Conservation (phyloP, 768 basidiomycete species). For the Ramaria sp. region DNA sequence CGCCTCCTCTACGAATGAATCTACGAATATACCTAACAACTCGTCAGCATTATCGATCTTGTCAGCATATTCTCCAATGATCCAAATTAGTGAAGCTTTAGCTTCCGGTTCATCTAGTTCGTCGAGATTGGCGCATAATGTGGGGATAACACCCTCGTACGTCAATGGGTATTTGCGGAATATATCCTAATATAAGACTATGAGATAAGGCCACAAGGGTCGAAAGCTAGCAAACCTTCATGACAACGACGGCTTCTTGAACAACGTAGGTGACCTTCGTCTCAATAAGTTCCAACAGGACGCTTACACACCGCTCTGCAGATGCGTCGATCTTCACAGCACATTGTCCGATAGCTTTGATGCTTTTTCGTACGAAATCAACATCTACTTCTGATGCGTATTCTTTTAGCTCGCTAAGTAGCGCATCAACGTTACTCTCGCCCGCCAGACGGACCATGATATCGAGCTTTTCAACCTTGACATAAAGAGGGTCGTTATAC, state of each 20-base stretch:
- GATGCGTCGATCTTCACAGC: slow-evolving; percentile 92
- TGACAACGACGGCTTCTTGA: slow-evolving; percentile 95
- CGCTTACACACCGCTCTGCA: slow-evolving; percentile 91
- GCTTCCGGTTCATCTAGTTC: slow-evolving; percentile 98
- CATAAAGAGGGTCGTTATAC: slow-evolving; percentile 98
- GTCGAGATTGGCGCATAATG: slow-evolving; percentile 87
- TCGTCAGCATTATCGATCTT: slow-evolving; percentile 98
- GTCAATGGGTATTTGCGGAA: slow-evolving; percentile 95
- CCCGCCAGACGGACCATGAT: slow-evolving; percentile 93
- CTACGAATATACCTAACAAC: slow-evolving; percentile 80
- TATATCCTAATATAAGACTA: slow-evolving; percentile 56
- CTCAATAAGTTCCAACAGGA: slow-evolving; percentile 83
- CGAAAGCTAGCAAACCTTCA: slow-evolving; percentile 58
- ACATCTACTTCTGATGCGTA: slow-evolving; percentile 94
- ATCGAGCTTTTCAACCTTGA: slow-evolving; percentile 96
- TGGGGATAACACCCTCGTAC: slow-evolving; percentile 96
- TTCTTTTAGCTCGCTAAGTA: slow-evolving; percentile 95
- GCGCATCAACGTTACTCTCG: slow-evolving; percentile 88
- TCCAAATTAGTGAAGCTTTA: slow-evolving; percentile 97
- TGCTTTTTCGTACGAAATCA: slow-evolving; percentile 91
- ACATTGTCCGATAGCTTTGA: slow-evolving; percentile 92
- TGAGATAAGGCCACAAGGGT: neutral
- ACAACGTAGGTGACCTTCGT: slow-evolving; percentile 96
- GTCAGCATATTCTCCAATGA: slow-evolving; percentile 95
- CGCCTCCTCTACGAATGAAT: slow-evolving; percentile 87